Evolutionary conservation across 176 grass and related monocot genomes (phyloP), one percentile per base, ranked within the genome.

Genomic region (Rhynchospora pubera): DNA sequence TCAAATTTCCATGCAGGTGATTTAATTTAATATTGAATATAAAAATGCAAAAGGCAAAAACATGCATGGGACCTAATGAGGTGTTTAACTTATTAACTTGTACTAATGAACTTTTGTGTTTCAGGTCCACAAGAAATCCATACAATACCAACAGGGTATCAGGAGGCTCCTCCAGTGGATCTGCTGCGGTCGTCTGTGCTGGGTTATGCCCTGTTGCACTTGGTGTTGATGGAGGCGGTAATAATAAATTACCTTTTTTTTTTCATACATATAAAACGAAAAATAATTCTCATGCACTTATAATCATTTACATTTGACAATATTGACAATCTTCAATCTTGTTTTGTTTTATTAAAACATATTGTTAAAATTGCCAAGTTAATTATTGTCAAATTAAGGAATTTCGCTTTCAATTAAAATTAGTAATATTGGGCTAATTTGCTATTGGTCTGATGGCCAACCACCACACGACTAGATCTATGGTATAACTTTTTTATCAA

Each of bases 161-260:
- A 0, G 95, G 95, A 47, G 92, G 95, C 0, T 94, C 92, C 7
- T 98, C 95, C 1, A 83, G 95, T 26, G 95, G 95, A 21, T 98
- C 95, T 14, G 95, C 95, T 48, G 95, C 95, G 7, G 88, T 79
- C 0, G 92, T 97, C 58, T 92, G 88, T 85, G 92, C 94, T 0
- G 90, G 94, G 0, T 85, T 97, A 30, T 92, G 88, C 85, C 91
- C 94, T 14, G 85, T 97, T 72, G 94, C 94, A 22, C 94, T 97
- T 59, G 94, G 94, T 79, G 90, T 91, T 28, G 94, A 97, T 59
- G 94, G 94, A 16, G 92, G 94, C 71, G 94, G 94, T 97, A 79
- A 19, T 55, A 53, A 76, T 55, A 30, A 8, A 15, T 14, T 51
- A 57, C 55, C 48, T 48, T 4, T 72, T 0, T n/a, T 72, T 46